These are phyloP conservation scores for Sporothrix brasiliensis DNA, from an alignment of 2,329 filamentous ascomycete genomes.

Conservation along the genomic window DNA sequence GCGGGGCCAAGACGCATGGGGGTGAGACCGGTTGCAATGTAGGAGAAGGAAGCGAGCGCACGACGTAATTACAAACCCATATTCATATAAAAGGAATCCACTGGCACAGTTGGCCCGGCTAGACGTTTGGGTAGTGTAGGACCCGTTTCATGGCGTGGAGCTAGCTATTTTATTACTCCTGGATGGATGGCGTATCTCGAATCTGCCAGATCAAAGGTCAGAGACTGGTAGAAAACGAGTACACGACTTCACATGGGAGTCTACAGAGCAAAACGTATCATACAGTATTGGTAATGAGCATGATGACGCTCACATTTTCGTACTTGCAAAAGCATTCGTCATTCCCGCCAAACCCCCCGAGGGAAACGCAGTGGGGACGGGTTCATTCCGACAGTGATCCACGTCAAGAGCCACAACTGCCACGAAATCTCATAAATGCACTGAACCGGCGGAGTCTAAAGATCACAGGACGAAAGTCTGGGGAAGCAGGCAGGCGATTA, in stretches of 20 bases:
- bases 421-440: neutral
- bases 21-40: neutral
- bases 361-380: neutral
- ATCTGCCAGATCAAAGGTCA: neutral
- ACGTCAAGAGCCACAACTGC: neutral
- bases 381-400: constrained; percentile 7
- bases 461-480: constrained; percentile 1
- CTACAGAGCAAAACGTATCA: neutral
- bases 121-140: neutral
- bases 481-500: constrained; percentile 16
- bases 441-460: neutral
- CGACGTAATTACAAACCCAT: neutral
- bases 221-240: neutral
- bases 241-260: neutral
- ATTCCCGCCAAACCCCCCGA: too few species aligned
- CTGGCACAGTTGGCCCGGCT: neutral
- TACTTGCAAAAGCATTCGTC: neutral
- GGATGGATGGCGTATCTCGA: neutral
- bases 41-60: neutral
- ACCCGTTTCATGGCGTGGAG: neutral
- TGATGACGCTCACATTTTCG: too few species aligned
- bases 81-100: neutral
- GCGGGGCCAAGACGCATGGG: neutral
- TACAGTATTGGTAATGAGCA: neutral
- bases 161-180: neutral